phyloP scores from a whole-genome alignment of 2,329 filamentous ascomycete genomes.

The Chlorencoelia australis region DNA sequence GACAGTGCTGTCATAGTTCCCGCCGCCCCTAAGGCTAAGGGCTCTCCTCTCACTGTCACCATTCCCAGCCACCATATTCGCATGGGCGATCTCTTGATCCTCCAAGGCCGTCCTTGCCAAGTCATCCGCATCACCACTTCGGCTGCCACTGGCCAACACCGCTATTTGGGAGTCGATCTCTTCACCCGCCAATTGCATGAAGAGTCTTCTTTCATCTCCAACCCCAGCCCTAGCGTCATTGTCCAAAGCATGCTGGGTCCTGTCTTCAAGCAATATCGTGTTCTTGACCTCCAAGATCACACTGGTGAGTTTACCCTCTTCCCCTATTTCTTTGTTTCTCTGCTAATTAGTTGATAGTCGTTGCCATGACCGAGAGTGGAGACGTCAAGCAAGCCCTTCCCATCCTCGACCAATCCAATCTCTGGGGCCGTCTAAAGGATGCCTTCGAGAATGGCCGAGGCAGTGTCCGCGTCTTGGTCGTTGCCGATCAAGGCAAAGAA shows the following conservation, averaged over 20 bases:
- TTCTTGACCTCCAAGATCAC: constrained; percentile 89
- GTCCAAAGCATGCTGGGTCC: constrained; percentile 99
- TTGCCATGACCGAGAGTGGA: constrained; percentile 95
- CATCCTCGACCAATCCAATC: constrained; percentile 89
- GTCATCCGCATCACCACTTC: constrained; percentile 99
- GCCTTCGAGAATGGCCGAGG: constrained; percentile 89
- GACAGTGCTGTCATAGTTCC: constrained; percentile 13
- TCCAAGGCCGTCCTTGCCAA: constrained; percentile 98
- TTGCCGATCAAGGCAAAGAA: constrained; percentile 87
- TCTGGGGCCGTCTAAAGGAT: constrained; percentile 69
- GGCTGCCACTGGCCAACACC: constrained; percentile 95
- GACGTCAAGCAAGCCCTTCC: constrained; percentile 95
- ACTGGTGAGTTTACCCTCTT: constrained; percentile 37
- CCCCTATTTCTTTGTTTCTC: not conserved
- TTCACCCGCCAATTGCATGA: constrained; percentile 99
- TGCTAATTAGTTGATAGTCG: constrained; percentile 39
- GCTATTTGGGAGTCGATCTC: constrained; percentile 98
- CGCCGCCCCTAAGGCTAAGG: constrained; percentile 16
- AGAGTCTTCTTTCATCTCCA: constrained; percentile 95
- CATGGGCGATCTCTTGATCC: constrained; percentile 96
- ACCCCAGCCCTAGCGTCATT: constrained; percentile 90
- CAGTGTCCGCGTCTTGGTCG: constrained; percentile 88
- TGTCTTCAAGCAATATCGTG: constrained; percentile 99
- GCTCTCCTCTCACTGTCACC: constrained; percentile 72
- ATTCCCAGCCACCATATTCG: constrained; percentile 99